Evolutionary conservation across 1,139 yeast genomes (phyloP), one percentile per base, ranked within the genome.

Genomic region (Zygoascus hellenicus): DNA sequence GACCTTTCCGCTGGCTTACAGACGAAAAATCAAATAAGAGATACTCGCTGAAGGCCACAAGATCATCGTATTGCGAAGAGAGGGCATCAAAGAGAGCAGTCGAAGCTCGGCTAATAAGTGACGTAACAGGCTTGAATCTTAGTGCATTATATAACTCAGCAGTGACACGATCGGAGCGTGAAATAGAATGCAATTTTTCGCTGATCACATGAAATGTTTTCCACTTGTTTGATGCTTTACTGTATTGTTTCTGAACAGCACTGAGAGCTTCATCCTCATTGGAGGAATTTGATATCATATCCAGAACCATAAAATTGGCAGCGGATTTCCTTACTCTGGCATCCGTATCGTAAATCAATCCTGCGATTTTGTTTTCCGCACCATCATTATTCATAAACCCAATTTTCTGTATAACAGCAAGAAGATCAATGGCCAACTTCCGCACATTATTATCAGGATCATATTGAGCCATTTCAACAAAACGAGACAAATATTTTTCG

Each of bases 321-420:
- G 66, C 67, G 7, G 62, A 61, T 35, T 54, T 54, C n/a, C 71
- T 59, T 1, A 67, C 65, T 3, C 58, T 57, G 2, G 56, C 49
- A 17, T 70, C 67, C 43, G 65, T 69, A 48, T 75, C 73, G 55
- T 76, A 78, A 9, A 78, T 63, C 42, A 79, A 59, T 29, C 74
- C 66, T 15, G 72, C 58, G 5, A 79, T 58, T 40, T 61, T 55
- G 13, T 52, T 54, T 17, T 71, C 55, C 19, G 70, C 66, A 49
- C 82, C 88, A 2, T 83, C 89, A 2, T 78, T 79, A 46, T 78
- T 83, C 42, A 88, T 65, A 54, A 80, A 82, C 0, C 90, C 92
- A 17, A 78, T 64, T 42, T 72, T 74, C 15, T 77, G 69, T 15
- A 86, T 68, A 53, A 80, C 83, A 22, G 72, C 68, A 17, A 86